Base-by-base conservation (phyloP, 164 flowering plant species). In the Santalum album region DNA sequence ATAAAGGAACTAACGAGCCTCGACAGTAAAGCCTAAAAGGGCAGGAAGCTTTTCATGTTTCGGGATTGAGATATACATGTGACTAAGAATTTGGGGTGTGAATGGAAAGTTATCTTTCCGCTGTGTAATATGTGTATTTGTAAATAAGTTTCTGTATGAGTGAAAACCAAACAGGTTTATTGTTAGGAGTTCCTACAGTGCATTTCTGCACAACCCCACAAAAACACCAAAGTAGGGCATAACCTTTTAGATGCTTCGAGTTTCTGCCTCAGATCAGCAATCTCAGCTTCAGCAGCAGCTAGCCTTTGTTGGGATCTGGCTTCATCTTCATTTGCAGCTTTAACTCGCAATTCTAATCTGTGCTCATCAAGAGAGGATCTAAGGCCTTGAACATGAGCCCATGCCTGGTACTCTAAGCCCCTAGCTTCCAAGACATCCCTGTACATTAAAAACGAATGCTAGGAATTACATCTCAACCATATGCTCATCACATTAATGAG, bases 241-340 rank as follows among this genome's bases (percentile, higher is more conserved):
- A 55, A 91, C 99, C 97, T 81, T 66, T 70, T 76, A 62, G 83
- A 81, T 57, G 69, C 70, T 60, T 90, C 95, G 60, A 75, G 70
- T 55, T 73, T 94, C 79, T 77, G 89, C 62, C 97, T 81, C 56
- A 87, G 48, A 40, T 84, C 91, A 54, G 94, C 95, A 76, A 94
- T 87, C 70, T 82, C 85, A 65, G 97, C 95, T 80, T 90, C 97
- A 49, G 95, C 88, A 73, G 94, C 80, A 67, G 95, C 97, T 51
- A 90, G 72, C 64, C 70, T 77, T 69, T 90, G 97, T 55, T 94
- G 99, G 22, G 96, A 78, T 56, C 61, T 56, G 20, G 99, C 96
- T 76, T 94, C 99, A 53, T 92, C 95, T 82, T 87, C 94, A 73
- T 76, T 90, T 51, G 97, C 96, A 42, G 69, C 70, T 69, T 94